Evolutionary conservation across 2,329 filamentous ascomycete genomes (phyloP).

Genomic region (Penicillium sp.): DNA sequence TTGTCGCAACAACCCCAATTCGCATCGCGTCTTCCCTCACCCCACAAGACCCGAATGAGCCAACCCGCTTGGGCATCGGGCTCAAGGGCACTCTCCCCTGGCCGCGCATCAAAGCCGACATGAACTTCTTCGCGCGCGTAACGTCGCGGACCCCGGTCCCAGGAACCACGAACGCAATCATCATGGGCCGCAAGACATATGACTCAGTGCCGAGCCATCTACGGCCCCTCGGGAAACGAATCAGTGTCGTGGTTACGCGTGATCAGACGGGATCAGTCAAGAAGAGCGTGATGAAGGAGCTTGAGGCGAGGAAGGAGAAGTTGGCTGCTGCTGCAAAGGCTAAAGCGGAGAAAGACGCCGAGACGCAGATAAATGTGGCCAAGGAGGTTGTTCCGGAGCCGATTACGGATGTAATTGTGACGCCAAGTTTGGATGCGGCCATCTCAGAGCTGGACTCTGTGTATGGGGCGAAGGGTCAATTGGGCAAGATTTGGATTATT

Average conservation of each 20-base stretch:
- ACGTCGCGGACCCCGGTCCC: slow-evolving; percentile 60
- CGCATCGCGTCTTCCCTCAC: slow-evolving; percentile 39
- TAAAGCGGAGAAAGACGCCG: slow-evolving; percentile 4
- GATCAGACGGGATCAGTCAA: slow-evolving; percentile 31
- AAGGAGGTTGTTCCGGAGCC: slow-evolving; percentile 11
- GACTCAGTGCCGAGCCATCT: slow-evolving; percentile 79
- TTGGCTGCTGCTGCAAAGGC: slow-evolving; percentile 18
- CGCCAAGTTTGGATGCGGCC: slow-evolving; percentile 59
- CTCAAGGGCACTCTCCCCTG: slow-evolving; percentile 76
- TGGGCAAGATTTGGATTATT: slow-evolving; percentile 75
- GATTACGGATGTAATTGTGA: slow-evolving; percentile 48
- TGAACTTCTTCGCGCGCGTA: slow-evolving; percentile 91
- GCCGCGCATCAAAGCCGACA: slow-evolving; percentile 84
- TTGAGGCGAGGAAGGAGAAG: slow-evolving; percentile 30
- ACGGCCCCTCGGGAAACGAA: slow-evolving; percentile 72
- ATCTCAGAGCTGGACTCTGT: slow-evolving; percentile 41
- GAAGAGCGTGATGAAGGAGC: slow-evolving; percentile 34
- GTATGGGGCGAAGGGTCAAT: slow-evolving; percentile 22
- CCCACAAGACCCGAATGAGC: slow-evolving; percentile 59
- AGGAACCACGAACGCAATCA: slow-evolving; percentile 64
- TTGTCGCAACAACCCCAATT: slow-evolving; percentile 78
- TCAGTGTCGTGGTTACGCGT: slow-evolving; percentile 78
- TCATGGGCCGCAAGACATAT: slow-evolving; percentile 98
- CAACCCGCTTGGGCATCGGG: slow-evolving; percentile 84
- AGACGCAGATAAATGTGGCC: background rate